A percentile compares a stretch with the other conserved stretches of the same genome.
Evolutionary conservation across 2,329 filamentous ascomycete genomes (phyloP).

Genomic region (Aspergillus transmontanensis): DNA sequence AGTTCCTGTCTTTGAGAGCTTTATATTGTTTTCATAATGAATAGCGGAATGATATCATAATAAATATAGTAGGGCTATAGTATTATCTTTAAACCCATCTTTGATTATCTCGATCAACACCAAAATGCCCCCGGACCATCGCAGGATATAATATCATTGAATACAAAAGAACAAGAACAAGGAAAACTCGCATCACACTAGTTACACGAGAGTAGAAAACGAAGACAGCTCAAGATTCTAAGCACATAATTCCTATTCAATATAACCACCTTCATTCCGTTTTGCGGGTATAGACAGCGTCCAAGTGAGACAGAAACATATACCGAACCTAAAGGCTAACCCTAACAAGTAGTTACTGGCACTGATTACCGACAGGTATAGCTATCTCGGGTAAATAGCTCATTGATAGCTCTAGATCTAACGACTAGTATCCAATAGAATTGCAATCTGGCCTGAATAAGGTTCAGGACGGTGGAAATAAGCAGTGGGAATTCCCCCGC

Average conservation of each 20-base stretch:
- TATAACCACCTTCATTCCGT: too few species aligned
- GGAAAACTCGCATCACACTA: background rate
- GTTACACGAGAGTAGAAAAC: background rate
- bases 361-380: background rate
- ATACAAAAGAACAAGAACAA: background rate
- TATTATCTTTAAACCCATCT: background rate
- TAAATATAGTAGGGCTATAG: background rate
- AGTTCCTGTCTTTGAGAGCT: background rate
- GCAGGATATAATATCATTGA: background rate
- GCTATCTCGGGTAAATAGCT: background rate
- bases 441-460: background rate
- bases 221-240: accelerated
- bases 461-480: background rate
- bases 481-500: background rate
- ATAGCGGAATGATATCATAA: background rate
- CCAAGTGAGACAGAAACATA: too few species aligned
- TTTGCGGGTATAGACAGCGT: too few species aligned
- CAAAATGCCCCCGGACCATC: background rate
- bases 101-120: background rate
- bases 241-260: too few species aligned
- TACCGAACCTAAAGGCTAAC: too few species aligned
- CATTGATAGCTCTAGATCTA: background rate
- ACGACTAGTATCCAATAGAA: background rate
- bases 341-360: too few species aligned
- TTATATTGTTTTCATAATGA: background rate